Evolutionary conservation across 805 yeast species (phyloP).

Genomic region (Metschnikowia gelsemii): DNA sequence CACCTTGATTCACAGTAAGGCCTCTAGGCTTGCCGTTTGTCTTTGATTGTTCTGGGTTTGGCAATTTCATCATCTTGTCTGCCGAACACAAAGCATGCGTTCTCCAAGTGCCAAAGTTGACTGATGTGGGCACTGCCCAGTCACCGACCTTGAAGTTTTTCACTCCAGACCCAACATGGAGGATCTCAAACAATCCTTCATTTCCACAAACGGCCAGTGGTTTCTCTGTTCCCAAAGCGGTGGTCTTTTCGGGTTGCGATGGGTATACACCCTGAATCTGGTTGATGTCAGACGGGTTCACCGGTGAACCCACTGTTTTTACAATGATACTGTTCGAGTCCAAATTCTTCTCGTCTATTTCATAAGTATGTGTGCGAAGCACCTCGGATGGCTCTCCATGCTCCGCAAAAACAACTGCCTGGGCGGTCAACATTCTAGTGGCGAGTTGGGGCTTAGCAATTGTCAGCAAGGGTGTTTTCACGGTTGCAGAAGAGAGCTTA

Average conservation of each 20-base stretch:
- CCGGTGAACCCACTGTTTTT: conserved; percentile 41
- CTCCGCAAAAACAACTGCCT: conserved; percentile 63
- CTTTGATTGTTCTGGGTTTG: conserved; percentile 50
- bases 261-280: conserved; percentile 50
- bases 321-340: conserved; percentile 30
- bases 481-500: conserved; percentile 8
- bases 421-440: conserved; percentile 47
- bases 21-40: conserved; percentile 32
- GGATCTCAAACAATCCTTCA: conserved; percentile 23
- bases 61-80: conserved; percentile 55
- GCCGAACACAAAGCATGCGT: conserved; percentile 59
- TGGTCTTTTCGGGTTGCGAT: conserved; percentile 48
- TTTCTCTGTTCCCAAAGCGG: conserved; percentile 53
- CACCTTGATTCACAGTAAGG: conserved; percentile 58
- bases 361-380: conserved; percentile 50
- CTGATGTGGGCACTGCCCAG: conserved; percentile 78
- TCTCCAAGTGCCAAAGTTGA: conserved; percentile 94
- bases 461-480: conserved; percentile 7
- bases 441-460: conserved; percentile 9
- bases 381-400: conserved; percentile 69
- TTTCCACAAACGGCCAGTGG: conserved; percentile 23
- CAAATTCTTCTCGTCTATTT: conserved; percentile 48
- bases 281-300: conserved; percentile 47
- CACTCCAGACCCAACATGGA: conserved; percentile 21
- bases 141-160: conserved; percentile 47